A percentile compares a stretch with the other conserved stretches of the same genome.
Conservation (phyloP, 306 rosid genomes). For the Lathyrus oleraceus region DNA sequence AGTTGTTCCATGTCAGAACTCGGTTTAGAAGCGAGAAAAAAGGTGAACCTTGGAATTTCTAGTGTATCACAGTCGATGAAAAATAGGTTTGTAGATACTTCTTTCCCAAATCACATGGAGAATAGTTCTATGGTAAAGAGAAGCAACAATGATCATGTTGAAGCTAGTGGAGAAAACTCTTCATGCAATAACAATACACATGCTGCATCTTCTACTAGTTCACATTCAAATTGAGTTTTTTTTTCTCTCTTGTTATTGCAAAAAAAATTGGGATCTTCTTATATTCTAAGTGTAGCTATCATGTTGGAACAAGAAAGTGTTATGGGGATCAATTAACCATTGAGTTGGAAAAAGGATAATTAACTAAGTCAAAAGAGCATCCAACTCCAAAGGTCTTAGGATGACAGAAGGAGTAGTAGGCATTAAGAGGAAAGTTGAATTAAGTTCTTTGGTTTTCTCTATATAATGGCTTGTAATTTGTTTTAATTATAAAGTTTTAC, state of each 20-base stretch:
- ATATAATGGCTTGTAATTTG: too few species aligned
- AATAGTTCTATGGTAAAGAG: constrained; percentile 40
- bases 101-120: constrained; percentile 39
- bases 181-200: constrained; percentile 37
- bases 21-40: constrained; percentile 61
- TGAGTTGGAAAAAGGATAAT: too few species aligned
- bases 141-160: constrained; percentile 42
- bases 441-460: too few species aligned
- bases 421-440: too few species aligned
- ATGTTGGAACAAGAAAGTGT: too few species aligned
- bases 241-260: constrained; percentile 32
- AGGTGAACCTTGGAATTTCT: constrained; percentile 59
- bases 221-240: constrained; percentile 46
- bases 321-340: too few species aligned
- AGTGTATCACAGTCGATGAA: constrained; percentile 64
- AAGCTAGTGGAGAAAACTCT: constrained; percentile 45
- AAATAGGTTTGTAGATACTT: constrained; percentile 33
- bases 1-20: constrained; percentile 60
- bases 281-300: not conserved
- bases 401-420: too few species aligned
- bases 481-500: too few species aligned
- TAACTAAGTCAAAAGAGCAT: too few species aligned
- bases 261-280: constrained; percentile 57
- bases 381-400: too few species aligned
- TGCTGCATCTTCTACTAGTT: constrained; percentile 52